Conservation (phyloP, 805 yeast species). For the Sugiyamaella floridensis region DNA sequence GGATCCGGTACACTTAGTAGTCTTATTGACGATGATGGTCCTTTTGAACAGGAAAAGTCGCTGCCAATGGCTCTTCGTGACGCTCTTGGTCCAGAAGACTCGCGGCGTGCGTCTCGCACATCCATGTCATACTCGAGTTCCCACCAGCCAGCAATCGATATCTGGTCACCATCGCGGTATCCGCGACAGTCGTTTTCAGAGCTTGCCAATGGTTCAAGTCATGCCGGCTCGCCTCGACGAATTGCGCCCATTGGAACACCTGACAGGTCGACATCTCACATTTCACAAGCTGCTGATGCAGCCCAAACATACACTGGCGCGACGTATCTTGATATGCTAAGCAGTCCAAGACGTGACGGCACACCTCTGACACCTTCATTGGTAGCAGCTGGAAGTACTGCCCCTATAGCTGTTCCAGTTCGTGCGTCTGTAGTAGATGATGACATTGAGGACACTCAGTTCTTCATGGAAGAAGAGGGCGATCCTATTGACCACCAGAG, state of each 20-base stretch:
- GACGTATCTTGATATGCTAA: slow-evolving; percentile 1
- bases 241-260: slow-evolving; percentile 19
- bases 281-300: slow-evolving; percentile 1
- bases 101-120: not conserved
- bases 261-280: slow-evolving; percentile 18
- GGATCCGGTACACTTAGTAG: not conserved
- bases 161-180: slow-evolving; percentile 15
- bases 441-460: slow-evolving; percentile 20
- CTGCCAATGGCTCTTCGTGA: not conserved
- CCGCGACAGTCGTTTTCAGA: slow-evolving; percentile 14
- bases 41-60: slow-evolving; percentile 52
- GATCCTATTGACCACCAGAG: not conserved
- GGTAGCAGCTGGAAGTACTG: slow-evolving; percentile 1
- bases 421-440: slow-evolving; percentile 6
- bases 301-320: not conserved
- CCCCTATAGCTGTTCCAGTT: not conserved
- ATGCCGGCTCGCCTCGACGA: slow-evolving; percentile 5
- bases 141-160: slow-evolving; percentile 3
- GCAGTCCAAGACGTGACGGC: not conserved
- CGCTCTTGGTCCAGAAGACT: not conserved
- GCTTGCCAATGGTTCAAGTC: not conserved
- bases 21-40: slow-evolving; percentile 28
- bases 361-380: not conserved
- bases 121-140: slow-evolving; percentile 4
- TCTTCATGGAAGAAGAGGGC: slow-evolving; percentile 21